Evolutionary conservation across 1,284 basidiomycete species (phyloP).

Genomic region (Megacollybia platyphylla): DNA sequence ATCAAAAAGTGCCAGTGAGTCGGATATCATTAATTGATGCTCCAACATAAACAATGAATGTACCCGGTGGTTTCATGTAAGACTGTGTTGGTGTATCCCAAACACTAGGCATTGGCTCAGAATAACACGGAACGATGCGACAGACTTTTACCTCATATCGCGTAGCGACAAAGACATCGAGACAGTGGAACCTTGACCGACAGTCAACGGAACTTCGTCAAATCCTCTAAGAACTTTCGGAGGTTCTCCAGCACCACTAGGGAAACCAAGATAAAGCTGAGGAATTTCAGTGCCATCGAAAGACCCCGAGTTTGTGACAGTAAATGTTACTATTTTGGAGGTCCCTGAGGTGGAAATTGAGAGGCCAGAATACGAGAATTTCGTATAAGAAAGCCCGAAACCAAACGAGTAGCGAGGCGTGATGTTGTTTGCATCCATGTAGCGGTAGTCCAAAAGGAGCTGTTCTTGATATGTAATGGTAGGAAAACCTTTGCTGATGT

Average conservation of each 20-base stretch:
- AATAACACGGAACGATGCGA: constrained; percentile 3
- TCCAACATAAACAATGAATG: constrained; percentile 8
- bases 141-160: neutral
- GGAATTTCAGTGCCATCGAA: constrained; percentile 20
- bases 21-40: constrained; percentile 9
- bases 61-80: constrained; percentile 8
- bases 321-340: constrained; percentile 15
- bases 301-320: constrained; percentile 17
- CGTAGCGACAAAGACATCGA: constrained; percentile 11
- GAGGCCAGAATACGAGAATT: constrained; percentile 23
- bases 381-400: constrained; percentile 43
- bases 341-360: constrained; percentile 12
- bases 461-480: constrained; percentile 13
- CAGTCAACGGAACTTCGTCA: constrained; percentile 22
- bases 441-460: constrained; percentile 46
- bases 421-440: constrained; percentile 32
- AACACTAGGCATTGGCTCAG: constrained; percentile 8
- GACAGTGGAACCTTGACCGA: constrained; percentile 20
- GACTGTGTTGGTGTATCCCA: constrained; percentile 9
- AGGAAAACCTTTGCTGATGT: constrained; percentile 2
- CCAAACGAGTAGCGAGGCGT: constrained; percentile 53
- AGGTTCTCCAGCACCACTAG: constrained; percentile 22
- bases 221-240: constrained; percentile 33
- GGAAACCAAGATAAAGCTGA: constrained; percentile 32
- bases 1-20: neutral